Base-by-base conservation (phyloP, 1,139 yeast genomes). In the Kazachstania sp. region DNA sequence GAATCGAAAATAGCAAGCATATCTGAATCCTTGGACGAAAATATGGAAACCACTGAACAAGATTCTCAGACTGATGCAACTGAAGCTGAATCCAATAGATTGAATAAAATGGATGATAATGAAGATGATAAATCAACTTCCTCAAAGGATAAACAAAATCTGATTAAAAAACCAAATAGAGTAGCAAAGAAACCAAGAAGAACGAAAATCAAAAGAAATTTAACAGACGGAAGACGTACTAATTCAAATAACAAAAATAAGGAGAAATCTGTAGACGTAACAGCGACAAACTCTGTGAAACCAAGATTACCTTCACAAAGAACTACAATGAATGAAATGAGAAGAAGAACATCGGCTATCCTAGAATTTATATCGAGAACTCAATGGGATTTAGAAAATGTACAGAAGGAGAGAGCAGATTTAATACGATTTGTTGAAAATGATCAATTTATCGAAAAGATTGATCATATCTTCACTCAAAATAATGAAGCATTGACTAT, bases 301-400 rank as follows among this genome's bases (percentile, higher is more conserved):
- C 95, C 97, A 9, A 75, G 95, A 45, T 73, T 79, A 46, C 96
- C 95, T 8, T 81, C 81, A 50, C 79, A 81, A 7, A 76, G 85
- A 45, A 76, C 85, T 3, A 75, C 86, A 2, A 67, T 87, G 48
- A 75, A 77, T 55, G 97, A 90, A 62, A 79, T 90, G 79, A 77
- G 92, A 46, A 81, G 86, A 58, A 74, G 97, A 49, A 85, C 88
- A 0, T 86, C 88, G 9, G 94, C 95, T 3, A 87, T 90, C 23
- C 71, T 88, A 57, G 97, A 90, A 67, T 90, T 88, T 74, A 74
- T 88, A 34, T 86, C 86, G 8, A 72, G 95, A 43, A 83, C 94
- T 1, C 95, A 86, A 62, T 63, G 79, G 40, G 96, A 90, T 60
- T 69, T 87, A 48, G 81, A 81, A 38, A 78, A 75, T 41, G 95